Conservation (phyloP, 164 flowering plant genomes). For the Aristolochia fimbriata region DNA sequence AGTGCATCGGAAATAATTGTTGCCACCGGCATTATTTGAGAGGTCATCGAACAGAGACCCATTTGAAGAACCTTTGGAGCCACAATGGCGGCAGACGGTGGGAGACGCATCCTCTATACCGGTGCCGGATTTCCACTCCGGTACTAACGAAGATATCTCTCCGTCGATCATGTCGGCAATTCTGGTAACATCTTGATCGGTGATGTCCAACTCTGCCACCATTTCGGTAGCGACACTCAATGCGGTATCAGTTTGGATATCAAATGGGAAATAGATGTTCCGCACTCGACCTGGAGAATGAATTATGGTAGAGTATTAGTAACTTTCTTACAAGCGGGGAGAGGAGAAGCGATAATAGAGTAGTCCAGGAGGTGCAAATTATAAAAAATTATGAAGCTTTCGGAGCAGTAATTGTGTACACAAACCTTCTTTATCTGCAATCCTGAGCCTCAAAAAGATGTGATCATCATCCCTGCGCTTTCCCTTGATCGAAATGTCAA, state of each 20-base stretch:
- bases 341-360: neutral
- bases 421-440: conserved; percentile 78
- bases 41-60: conserved; percentile 41
- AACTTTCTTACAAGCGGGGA: neutral
- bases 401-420: neutral
- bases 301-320: neutral
- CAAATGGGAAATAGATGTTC: conserved; percentile 87
- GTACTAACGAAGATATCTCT: conserved; percentile 67
- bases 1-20: conserved; percentile 30
- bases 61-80: conserved; percentile 26
- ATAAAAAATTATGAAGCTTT: neutral
- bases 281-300: conserved; percentile 55
- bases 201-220: conserved; percentile 79
- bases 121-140: conserved; percentile 53
- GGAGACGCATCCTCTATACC: conserved; percentile 26
- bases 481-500: conserved; percentile 69
- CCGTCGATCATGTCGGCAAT: conserved; percentile 89
- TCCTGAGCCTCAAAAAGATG: conserved; percentile 74
- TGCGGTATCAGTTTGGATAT: conserved; percentile 73
- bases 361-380: neutral
- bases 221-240: conserved; percentile 80
- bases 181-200: conserved; percentile 73
- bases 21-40: conserved; percentile 18
- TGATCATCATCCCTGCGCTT: conserved; percentile 54
- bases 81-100: conserved; percentile 40